These are phyloP conservation scores for Triticum urartu DNA, from an alignment of 176 grass and related monocot species.

Conservation along the genomic window DNA sequence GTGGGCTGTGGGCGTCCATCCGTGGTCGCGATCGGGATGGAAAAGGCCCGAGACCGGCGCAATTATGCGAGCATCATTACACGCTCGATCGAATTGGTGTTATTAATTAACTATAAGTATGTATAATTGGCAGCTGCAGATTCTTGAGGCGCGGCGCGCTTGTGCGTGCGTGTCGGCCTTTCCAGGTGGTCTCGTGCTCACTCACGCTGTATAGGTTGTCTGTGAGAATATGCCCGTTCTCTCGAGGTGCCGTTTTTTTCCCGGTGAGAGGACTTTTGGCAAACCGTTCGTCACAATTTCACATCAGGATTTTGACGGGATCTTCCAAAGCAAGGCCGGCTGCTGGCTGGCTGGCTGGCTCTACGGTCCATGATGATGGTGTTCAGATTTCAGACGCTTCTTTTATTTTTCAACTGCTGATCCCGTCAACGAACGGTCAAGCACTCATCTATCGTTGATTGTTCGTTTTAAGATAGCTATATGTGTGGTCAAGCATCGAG, in stretches of 20 bases:
- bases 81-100: background rate
- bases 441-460: no score
- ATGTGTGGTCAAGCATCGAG: no score
- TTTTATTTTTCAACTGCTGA: background rate
- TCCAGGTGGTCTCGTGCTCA: background rate
- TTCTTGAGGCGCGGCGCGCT: background rate
- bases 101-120: background rate
- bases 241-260: background rate
- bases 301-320: background rate
- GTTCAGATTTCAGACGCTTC: background rate
- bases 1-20: conserved; percentile 1
- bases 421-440: conserved; percentile 2
- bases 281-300: background rate
- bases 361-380: background rate
- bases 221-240: background rate
- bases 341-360: no score
- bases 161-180: background rate
- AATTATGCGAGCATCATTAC: conserved; percentile 23
- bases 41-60: background rate
- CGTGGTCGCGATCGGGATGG: background rate
- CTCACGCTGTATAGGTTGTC: background rate
- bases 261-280: background rate
- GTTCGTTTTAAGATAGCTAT: no score
- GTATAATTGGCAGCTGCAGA: background rate
- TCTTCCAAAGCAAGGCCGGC: background rate